phyloP scores from a whole-genome alignment of 139 green algal genomes.

The Coccomyxa sp. region DNA sequence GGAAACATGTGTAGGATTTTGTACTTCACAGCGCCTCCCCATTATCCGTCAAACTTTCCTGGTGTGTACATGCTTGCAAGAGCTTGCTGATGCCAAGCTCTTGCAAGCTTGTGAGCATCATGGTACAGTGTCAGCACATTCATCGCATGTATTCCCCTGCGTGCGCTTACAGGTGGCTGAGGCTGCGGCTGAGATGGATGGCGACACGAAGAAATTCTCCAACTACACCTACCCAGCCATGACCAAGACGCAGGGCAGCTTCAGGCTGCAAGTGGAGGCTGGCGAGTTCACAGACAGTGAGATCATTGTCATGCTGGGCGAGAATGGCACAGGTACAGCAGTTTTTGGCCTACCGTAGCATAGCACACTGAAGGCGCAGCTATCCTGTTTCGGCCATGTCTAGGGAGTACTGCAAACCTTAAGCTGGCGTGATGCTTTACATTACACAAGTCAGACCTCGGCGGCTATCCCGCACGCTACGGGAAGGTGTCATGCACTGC shows the following conservation, averaged over 20 bases:
- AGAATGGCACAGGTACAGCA: conserved; percentile 98
- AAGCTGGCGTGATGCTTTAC: no score
- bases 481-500: no score
- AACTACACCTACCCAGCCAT: conserved; percentile 92
- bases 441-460: no score
- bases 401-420: no score
- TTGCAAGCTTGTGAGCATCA: no score
- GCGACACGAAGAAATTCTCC: conserved; percentile 78
- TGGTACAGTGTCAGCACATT: no score
- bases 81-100: no score
- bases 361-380: conserved; percentile 60
- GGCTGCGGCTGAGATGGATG: conserved; percentile 50
- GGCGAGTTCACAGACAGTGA: conserved; percentile 93
- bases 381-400: no score
- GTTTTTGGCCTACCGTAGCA: conserved; percentile 99
- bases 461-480: no score
- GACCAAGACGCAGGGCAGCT: conserved; percentile 67
- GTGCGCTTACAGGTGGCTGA: conserved; percentile 43
- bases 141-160: not conserved
- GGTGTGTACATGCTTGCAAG: not conserved
- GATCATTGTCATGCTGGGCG: conserved; percentile 97
- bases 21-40: no score
- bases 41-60: no score
- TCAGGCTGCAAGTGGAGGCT: conserved; percentile 65
- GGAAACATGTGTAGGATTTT: not conserved